Conservation (phyloP, 1,284 basidiomycete genomes). For the Rhodofomes roseus region DNA sequence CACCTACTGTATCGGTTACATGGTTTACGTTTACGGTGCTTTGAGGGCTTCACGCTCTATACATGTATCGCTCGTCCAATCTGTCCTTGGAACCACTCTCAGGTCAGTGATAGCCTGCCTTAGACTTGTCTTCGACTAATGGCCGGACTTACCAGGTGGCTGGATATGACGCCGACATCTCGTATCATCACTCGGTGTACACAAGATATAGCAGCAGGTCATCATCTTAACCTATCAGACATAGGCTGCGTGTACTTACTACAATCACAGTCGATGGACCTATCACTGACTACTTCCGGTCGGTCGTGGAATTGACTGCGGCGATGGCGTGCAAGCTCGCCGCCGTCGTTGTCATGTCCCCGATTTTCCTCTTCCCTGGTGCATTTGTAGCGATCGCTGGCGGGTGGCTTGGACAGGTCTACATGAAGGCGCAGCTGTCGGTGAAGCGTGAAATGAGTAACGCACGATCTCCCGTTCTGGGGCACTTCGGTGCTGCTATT, state of each 20-base stretch:
- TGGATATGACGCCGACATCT: slow-evolving; percentile 55
- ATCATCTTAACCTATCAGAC: background rate
- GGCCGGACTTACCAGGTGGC: slow-evolving; percentile 41
- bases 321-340: slow-evolving; percentile 36
- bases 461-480: slow-evolving; percentile 57
- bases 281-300: slow-evolving; percentile 25
- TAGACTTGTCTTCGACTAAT: background rate
- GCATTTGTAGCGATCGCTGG: slow-evolving; percentile 37
- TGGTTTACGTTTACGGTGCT: slow-evolving; percentile 36
- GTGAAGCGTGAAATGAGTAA: slow-evolving; percentile 72
- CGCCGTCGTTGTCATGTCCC: slow-evolving; percentile 41
- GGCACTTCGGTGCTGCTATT: slow-evolving; percentile 64
- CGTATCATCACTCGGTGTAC: slow-evolving; percentile 57
- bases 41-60: slow-evolving; percentile 51
- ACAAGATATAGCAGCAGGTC: slow-evolving; percentile 47
- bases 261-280: slow-evolving; percentile 25
- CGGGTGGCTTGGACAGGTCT: slow-evolving; percentile 41
- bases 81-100: slow-evolving; percentile 58
- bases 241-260: background rate
- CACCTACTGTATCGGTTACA: slow-evolving; percentile 23
- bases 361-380: slow-evolving; percentile 34
- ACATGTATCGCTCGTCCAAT: slow-evolving; percentile 50
- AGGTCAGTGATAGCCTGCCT: slow-evolving; percentile 26
- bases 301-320: slow-evolving; percentile 21
- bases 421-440: slow-evolving; percentile 68